phyloP scores from a whole-genome alignment of 768 basidiomycete species.

The Suillus hirtellus region DNA sequence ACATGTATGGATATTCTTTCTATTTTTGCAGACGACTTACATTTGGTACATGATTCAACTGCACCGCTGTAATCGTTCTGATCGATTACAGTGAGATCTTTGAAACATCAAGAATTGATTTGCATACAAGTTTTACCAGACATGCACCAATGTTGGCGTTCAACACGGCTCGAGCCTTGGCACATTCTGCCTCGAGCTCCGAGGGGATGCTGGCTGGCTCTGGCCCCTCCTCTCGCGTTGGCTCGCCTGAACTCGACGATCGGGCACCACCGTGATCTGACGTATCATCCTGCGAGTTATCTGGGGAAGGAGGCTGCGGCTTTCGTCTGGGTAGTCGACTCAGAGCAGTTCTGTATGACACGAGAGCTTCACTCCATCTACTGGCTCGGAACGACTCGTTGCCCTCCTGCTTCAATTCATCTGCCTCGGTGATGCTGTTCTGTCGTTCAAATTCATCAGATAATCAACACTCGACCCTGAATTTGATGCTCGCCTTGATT shows the following conservation, averaged over 20 bases:
- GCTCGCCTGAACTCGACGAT: conserved; percentile 14
- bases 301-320: conserved; percentile 19
- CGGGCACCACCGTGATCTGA: neutral
- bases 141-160: conserved; percentile 92
- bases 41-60: conserved; percentile 79
- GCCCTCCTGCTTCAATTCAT: conserved; percentile 70
- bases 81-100: conserved; percentile 3
- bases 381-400: conserved; percentile 69
- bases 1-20: neutral
- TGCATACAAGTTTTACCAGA: conserved; percentile 70
- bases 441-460: conserved; percentile 24
- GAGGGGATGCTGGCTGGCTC: conserved; percentile 23
- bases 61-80: conserved; percentile 81
- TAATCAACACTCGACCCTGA: neutral
- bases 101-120: conserved; percentile 2
- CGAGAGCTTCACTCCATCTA: conserved; percentile 70
- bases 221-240: conserved; percentile 16
- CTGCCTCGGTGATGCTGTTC: conserved; percentile 51
- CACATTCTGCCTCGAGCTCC: conserved; percentile 46
- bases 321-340: conserved; percentile 57
- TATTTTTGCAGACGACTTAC: conserved; percentile 32
- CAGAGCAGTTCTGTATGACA: conserved; percentile 69
- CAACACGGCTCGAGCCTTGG: conserved; percentile 67
- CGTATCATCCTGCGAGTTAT: conserved; percentile 23
- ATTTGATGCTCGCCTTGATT: conserved; percentile 1